Conservation (phyloP, 2,329 filamentous ascomycete species). For the Trichophyton equinum region DNA sequence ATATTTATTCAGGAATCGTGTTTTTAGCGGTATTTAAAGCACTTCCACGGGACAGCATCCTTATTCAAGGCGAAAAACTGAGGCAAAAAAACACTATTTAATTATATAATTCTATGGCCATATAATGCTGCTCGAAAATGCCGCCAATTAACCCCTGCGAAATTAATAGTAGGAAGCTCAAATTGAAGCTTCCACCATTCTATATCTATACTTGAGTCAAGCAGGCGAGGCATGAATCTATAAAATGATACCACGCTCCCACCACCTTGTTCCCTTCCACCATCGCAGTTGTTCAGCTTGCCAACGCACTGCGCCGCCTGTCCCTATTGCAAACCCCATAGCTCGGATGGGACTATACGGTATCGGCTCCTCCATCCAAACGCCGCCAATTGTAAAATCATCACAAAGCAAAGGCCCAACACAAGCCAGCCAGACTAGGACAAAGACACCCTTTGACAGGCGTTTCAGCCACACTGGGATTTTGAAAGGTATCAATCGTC, state of each 20-base stretch:
- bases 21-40: background rate
- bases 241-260: slow-evolving; percentile 40
- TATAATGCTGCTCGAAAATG: background rate
- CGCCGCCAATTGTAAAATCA: slow-evolving; percentile 59
- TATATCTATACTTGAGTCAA: background rate
- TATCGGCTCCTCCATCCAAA: slow-evolving; percentile 76
- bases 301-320: slow-evolving; percentile 58
- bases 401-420: slow-evolving; percentile 57
- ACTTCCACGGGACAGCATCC: background rate
- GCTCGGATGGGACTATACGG: slow-evolving; percentile 59
- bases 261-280: slow-evolving; percentile 52
- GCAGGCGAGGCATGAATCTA: slow-evolving; percentile 9
- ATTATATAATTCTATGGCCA: background rate
- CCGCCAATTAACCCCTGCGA: no score
- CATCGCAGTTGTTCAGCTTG: slow-evolving; percentile 35
- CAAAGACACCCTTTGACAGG: slow-evolving; percentile 49
- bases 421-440: slow-evolving; percentile 53
- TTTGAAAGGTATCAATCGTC: slow-evolving; percentile 21
- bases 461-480: slow-evolving; percentile 39
- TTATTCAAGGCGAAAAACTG: background rate
- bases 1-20: background rate
- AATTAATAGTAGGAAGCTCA: background rate
- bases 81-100: background rate
- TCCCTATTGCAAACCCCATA: slow-evolving; percentile 49
- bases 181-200: background rate